Evolutionary conservation across 345 rosid species (phyloP), one percentile per base, ranked within the genome.

Genomic region (Gossypium turneri): DNA sequence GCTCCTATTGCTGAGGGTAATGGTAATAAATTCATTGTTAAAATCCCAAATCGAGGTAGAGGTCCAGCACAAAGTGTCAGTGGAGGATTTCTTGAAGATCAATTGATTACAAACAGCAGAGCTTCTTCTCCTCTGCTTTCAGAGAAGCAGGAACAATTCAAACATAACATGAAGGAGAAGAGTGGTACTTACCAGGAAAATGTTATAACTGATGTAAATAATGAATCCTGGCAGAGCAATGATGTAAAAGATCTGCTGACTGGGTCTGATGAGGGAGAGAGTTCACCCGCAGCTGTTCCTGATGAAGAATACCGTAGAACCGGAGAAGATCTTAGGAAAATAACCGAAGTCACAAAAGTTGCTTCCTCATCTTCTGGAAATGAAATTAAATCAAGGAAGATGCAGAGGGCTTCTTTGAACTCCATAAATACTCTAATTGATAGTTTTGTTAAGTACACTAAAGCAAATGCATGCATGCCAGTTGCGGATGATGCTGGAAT

Each of bases 341-440:
- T 50, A 56, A 58, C 72, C 45, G 97, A 75, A 62, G 80, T 57
- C 56, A 76, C 83, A 9, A 89, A 87, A 82, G 67, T 76, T 79
- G 73, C 74, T 44, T 77, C 85, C 43, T 79, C 83, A 9, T 72
- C 87, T 5, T 76, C 84, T 20, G 90, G 81, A 73, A 77, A 82
- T 69, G 91, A 84, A 11, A 41, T 75, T 43, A 90, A 82, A 79
- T 41, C 86, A 20, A 88, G 76, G 43, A 82, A 90, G 76, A 62
- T 82, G 72, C 86, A 74, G 17, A 93, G 91, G 57, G 84, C 86
- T 66, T 83, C 97, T 65, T 86, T 77, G 71, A 85, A 89, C 70
- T 86, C 94, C 57, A 92, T 90, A 73, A 85, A 91, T 88, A 97
- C 97, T 51, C 80, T 93, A 77, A 81, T 93, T 76, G 99, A 93